These are phyloP conservation scores for Taiozyma sp. DNA, from an alignment of 1,139 yeast species.

Conservation along the genomic window DNA sequence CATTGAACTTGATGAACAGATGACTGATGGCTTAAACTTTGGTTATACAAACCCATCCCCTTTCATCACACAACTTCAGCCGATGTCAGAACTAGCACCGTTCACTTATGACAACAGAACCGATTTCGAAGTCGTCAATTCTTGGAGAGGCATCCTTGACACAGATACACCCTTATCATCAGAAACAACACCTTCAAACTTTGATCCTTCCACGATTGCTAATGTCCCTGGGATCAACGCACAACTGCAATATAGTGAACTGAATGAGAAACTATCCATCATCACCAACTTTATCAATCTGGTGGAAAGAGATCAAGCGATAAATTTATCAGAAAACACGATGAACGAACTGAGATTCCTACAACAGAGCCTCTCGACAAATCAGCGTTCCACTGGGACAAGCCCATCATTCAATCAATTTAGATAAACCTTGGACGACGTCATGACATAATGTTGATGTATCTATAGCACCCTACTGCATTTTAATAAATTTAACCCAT, in stretches of 20 bases:
- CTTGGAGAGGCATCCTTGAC: neutral
- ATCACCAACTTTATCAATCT: neutral
- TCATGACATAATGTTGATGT: neutral
- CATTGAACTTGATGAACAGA: neutral
- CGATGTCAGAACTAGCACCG: slow-evolving; percentile 17
- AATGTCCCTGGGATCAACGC: neutral
- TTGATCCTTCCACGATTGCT: neutral
- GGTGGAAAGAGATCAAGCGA: neutral
- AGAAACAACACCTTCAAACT: neutral
- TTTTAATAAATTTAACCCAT: neutral
- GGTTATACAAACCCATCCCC: neutral
- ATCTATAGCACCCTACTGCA: neutral
- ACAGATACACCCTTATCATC: neutral
- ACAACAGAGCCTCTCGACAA: neutral
- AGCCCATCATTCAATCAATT: neutral
- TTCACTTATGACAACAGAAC: neutral
- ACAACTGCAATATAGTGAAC: neutral
- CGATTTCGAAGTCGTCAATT: neutral
- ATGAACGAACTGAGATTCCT: slow-evolving; percentile 1
- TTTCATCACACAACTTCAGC: slow-evolving; percentile 12
- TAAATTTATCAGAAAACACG: neutral
- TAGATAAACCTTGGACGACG: neutral
- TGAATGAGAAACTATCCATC: neutral
- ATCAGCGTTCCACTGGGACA: neutral
- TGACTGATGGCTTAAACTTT: neutral